phyloP scores from a whole-genome alignment of 2,329 filamentous ascomycete genomes.

The Paraphaeosphaeria minitans region DNA sequence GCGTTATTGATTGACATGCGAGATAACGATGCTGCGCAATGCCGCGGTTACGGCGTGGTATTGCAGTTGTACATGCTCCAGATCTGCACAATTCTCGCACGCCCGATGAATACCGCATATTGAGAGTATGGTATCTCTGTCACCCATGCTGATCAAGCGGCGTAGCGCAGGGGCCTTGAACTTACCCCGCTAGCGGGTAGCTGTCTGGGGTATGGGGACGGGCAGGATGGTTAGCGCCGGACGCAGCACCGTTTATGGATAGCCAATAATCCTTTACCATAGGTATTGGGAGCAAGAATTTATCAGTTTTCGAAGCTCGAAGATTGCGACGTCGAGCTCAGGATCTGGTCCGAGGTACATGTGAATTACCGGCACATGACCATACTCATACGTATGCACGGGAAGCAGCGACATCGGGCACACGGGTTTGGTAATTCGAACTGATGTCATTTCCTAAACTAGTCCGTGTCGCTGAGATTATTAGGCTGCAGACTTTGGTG shows the following conservation, averaged over 20 bases:
- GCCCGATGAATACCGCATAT: neutral
- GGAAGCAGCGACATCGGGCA: neutral
- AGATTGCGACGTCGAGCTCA: neutral
- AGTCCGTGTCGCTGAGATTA: neutral
- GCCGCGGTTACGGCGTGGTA: neutral
- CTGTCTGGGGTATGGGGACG: neutral
- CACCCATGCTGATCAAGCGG: neutral
- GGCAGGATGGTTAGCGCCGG: neutral
- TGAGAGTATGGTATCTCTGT: neutral
- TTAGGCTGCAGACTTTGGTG: slow-evolving; percentile 9
- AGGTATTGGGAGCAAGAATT: neutral
- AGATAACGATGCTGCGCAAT: neutral
- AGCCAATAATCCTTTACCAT: neutral
- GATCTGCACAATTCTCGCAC: neutral
- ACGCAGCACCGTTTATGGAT: slow-evolving; percentile 2
- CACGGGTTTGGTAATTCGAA: neutral
- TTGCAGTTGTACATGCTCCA: neutral
- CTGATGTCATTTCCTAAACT: neutral
- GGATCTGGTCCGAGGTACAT: slow-evolving; percentile 14
- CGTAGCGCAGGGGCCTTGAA: slow-evolving; percentile 1
- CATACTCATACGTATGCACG: neutral
- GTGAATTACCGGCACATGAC: slow-evolving; percentile 5
- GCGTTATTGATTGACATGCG: neutral
- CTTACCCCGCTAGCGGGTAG: slow-evolving; percentile 4
- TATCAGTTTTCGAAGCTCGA: neutral